Evolutionary conservation across 345 rosid genomes (phyloP), one percentile per base, ranked within the genome.

Genomic region (Citrus unshiu): DNA sequence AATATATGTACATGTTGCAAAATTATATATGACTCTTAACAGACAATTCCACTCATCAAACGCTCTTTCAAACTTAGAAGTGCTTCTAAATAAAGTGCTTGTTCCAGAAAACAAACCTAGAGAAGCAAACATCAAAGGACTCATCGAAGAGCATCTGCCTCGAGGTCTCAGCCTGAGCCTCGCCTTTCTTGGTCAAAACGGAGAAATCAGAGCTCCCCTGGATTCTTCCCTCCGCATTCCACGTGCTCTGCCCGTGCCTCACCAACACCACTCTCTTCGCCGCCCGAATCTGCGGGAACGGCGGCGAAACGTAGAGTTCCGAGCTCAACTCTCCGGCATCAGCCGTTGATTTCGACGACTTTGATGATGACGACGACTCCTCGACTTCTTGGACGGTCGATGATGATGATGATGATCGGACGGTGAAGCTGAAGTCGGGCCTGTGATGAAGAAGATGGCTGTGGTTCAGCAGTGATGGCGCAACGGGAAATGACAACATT

Each of bases 211-310:
- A 95, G 87, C 98, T 92, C 10, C 99, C 99, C 87, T 95, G 99
- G 77, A 95, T 95, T 84, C 97, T 78, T 0, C 98, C 99, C 80
- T 93, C 97, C 81, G 82, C 93, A 18, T 93, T 93, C 98, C 99
- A 93, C 69, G 97, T 91, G 91, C 98, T 95, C 93, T 93, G 97
- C 18, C 99, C 97, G 78, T 95, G 99, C 86, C 97, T 90, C 75
- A 95, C 99, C 70, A 95, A 87, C 35, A 93, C 91, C 81, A 93
- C 97, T 73, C 98, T 80, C 89, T 95, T 95, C 76, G 93, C 87
- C 43, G 74, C 88, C 78, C 80, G 82, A 37, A 91, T 81, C 24
- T 82, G 78, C 18, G 93, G 94, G 43, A 90, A 87, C 67, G 86
- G 84, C 18, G 70, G 75, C 59, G 86, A 40, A 22, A 67, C 86